phyloP scores from a whole-genome alignment of 1,284 basidiomycete species.

The Tremellales sp. region DNA sequence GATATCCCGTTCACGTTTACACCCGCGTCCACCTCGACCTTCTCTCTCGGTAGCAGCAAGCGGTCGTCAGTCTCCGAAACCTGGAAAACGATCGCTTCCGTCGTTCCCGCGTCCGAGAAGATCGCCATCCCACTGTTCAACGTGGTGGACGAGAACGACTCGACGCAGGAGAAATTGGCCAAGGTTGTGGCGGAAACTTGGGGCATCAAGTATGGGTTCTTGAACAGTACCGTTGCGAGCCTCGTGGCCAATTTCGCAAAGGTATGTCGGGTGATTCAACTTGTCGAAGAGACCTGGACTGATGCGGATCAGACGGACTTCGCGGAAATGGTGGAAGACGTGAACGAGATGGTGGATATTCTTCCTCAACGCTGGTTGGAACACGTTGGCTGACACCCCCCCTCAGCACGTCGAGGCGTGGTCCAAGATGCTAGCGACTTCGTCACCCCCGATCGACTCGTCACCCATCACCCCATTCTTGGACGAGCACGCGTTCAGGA shows the following conservation, averaged over 20 bases:
- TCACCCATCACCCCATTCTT: constrained; percentile 78
- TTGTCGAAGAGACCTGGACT: neutral
- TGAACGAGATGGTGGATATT: constrained; percentile 63
- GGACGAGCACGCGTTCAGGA: constrained; percentile 59
- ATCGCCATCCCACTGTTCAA: constrained; percentile 76
- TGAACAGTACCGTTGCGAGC: constrained; percentile 67
- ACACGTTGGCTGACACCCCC: neutral
- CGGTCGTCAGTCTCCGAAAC: constrained; percentile 24
- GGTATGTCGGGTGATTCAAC: constrained; percentile 24
- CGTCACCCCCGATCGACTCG: constrained; percentile 68
- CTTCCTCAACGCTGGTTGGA: neutral
- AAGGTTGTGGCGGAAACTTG: constrained; percentile 69
- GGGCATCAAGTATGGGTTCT: constrained; percentile 79
- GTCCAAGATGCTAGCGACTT: constrained; percentile 73
- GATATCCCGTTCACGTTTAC: constrained; percentile 56
- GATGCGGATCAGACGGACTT: constrained; percentile 52
- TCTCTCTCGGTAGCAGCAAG: constrained; percentile 13
- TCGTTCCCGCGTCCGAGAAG: constrained; percentile 56
- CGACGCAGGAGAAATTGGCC: constrained; percentile 70
- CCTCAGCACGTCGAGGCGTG: constrained; percentile 68
- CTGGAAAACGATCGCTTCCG: constrained; percentile 34
- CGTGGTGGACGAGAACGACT: constrained; percentile 74
- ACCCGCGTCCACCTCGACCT: constrained; percentile 4
- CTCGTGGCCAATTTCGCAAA: constrained; percentile 45
- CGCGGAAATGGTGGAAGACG: constrained; percentile 73